These are phyloP conservation scores for Venturia asperata DNA, from an alignment of 2,329 filamentous ascomycete genomes.

Conservation along the genomic window DNA sequence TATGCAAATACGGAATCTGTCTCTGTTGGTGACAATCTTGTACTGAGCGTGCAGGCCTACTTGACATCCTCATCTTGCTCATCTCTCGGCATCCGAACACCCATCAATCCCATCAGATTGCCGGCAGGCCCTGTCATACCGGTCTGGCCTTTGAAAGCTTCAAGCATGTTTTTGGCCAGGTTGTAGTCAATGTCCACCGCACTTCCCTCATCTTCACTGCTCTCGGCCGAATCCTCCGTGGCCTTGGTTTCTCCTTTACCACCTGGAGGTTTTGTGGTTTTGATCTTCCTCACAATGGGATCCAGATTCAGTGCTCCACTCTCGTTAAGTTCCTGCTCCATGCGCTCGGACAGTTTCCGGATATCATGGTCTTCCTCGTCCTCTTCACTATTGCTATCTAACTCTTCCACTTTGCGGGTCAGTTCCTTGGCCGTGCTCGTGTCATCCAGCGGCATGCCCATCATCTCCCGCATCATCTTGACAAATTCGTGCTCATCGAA, in stretches of 20 bases:
- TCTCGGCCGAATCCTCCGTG: slow-evolving; percentile 12
- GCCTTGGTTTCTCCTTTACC: slow-evolving; percentile 17
- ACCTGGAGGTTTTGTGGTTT: background rate
- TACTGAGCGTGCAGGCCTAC: background rate
- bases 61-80: slow-evolving; percentile 48
- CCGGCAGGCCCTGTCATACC: slow-evolving; percentile 80
- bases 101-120: slow-evolving; percentile 82
- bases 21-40: too few relatives aligned
- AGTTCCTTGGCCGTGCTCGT: slow-evolving; percentile 16
- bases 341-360: slow-evolving; percentile 55
- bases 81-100: slow-evolving; percentile 71
- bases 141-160: slow-evolving; percentile 85
- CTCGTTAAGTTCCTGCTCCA: slow-evolving; percentile 65
- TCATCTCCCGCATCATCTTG: slow-evolving; percentile 86
- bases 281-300: slow-evolving; percentile 22
- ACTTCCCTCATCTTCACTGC: slow-evolving; percentile 34
- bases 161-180: slow-evolving; percentile 80
- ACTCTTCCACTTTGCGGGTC: slow-evolving; percentile 23
- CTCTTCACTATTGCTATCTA: slow-evolving; percentile 30
- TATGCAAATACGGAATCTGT: too few relatives aligned
- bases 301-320: slow-evolving; percentile 56
- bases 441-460: slow-evolving; percentile 52
- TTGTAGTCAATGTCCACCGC: slow-evolving; percentile 77
- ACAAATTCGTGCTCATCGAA: slow-evolving; percentile 83
- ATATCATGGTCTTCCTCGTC: slow-evolving; percentile 55